Evolutionary conservation across 176 grass and related monocot genomes (phyloP).

Genomic region (Pontederia paniculata): DNA sequence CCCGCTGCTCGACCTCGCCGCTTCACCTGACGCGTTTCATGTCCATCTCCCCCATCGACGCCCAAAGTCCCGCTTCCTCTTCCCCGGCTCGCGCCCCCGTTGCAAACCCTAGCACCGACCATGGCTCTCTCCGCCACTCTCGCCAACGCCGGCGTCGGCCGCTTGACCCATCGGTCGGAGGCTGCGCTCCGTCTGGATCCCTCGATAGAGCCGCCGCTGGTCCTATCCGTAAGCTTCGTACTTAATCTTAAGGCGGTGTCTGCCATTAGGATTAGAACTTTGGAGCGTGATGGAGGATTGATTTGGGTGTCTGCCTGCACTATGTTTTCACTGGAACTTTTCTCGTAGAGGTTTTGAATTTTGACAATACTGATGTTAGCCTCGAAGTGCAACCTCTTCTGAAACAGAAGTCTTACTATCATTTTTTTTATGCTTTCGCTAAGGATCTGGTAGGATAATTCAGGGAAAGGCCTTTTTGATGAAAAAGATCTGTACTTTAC

Average conservation of each 20-base stretch:
- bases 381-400: no score
- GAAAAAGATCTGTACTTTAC: no score
- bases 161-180: conserved; percentile 12
- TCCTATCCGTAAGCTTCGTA: conserved; percentile 32
- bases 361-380: no score
- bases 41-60: conserved; percentile 18
- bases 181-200: conserved; percentile 1
- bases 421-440: no score
- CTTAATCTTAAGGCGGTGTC: background rate
- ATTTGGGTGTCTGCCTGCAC: no score
- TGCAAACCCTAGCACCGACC: conserved; percentile 24
- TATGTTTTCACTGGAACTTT: no score
- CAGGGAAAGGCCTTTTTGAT: no score
- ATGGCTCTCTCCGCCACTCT: conserved; percentile 36
- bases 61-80: conserved; percentile 7
- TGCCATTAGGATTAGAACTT: no score
- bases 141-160: conserved; percentile 11
- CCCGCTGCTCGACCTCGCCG: background rate
- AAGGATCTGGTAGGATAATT: no score
- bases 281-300: no score
- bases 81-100: background rate
- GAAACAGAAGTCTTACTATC: no score
- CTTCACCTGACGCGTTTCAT: conserved; percentile 15
- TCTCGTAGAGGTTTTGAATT: no score
- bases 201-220: background rate